Evolutionary conservation across 495 filamentous ascomycete species (phyloP).

Genomic region (Penicillium cataractarum): DNA sequence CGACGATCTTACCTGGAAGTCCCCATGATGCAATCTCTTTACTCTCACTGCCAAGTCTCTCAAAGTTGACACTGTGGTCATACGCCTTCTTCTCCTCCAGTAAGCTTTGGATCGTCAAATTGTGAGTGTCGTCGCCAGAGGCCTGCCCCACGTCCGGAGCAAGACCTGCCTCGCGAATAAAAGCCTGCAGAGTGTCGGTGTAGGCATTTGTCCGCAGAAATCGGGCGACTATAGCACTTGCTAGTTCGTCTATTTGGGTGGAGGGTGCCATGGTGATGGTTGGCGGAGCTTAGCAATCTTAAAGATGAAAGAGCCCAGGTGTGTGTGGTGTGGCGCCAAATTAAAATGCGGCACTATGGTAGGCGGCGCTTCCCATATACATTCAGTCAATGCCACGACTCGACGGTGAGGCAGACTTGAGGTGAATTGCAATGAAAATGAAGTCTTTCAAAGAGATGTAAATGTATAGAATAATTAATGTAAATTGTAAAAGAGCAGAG

Average conservation of each 20-base stretch:
- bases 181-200: conserved; percentile 59
- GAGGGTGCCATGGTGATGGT: conserved; percentile 26
- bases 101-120: conserved; percentile 64
- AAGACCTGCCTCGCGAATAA: conserved; percentile 65
- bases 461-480: conserved; percentile 1
- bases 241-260: conserved; percentile 28
- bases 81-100: conserved; percentile 68
- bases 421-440: background rate
- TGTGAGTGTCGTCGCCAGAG: conserved; percentile 47
- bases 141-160: conserved; percentile 43
- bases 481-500: conserved; percentile 1
- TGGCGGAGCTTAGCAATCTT: background rate
- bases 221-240: conserved; percentile 60
- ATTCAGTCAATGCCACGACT: background rate
- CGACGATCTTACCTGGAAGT: conserved; percentile 47
- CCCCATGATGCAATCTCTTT: conserved; percentile 50
- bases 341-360: background rate
- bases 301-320: conserved; percentile 9
- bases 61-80: conserved; percentile 59
- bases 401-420: background rate
- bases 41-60: conserved; percentile 49
- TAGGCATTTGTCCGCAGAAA: conserved; percentile 65
- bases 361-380: background rate
- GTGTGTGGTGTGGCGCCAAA: conserved; percentile 4
- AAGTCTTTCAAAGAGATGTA: too few relatives aligned